Evolutionary conservation across 2,329 filamentous ascomycete species (phyloP), one percentile per base, ranked within the genome.

Genomic region (Paracoccidioides lutzii): DNA sequence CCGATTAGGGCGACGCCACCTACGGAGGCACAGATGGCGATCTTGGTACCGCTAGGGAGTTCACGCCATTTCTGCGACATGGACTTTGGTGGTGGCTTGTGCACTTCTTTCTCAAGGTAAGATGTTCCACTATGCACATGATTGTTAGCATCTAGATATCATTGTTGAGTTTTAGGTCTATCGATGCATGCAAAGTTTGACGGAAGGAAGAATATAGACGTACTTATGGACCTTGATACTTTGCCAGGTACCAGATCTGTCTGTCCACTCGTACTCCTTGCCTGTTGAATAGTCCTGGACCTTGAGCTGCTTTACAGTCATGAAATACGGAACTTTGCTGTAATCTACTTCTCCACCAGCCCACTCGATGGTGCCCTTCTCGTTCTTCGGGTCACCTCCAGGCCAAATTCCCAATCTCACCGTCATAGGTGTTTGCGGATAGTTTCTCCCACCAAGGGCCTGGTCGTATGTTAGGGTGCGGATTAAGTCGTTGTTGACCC

Each of bases 361-460:
- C 60, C 60, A 61, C 43, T 60, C 55, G 32, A 60, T 57, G 12
- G 55, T 56, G 38, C 56, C 57, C 28, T 45, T n/a, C 14, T 53
- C 40, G 40, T 57, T 55, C 32, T 75, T 71, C 30, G 71, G 61
- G 59, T 75, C 72, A 58, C 85, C 85, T 60, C 83, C 85, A 50
- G 81, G 79, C 83, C 84, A 87, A 61, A 80, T 79, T 60, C 85
- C 85, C 48, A 88, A 70, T 70, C 82, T 84, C 64, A 88, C 68
- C 68, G 83, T 80, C 80, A 85, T 84, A 52, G 85, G 85, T 8
- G 84, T 87, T 75, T 88, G 85, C 49, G 85, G 85, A 74, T 81
- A 88, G 61, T 78, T 77, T 56, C 72, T 68, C 51, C 79, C 81
- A 52, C 83, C 84, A 12, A 91, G 78, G 63, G 90, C 84, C 53